Evolutionary conservation across 768 basidiomycete species (phyloP).

Genomic region (Suillus fuscotomentosus): DNA sequence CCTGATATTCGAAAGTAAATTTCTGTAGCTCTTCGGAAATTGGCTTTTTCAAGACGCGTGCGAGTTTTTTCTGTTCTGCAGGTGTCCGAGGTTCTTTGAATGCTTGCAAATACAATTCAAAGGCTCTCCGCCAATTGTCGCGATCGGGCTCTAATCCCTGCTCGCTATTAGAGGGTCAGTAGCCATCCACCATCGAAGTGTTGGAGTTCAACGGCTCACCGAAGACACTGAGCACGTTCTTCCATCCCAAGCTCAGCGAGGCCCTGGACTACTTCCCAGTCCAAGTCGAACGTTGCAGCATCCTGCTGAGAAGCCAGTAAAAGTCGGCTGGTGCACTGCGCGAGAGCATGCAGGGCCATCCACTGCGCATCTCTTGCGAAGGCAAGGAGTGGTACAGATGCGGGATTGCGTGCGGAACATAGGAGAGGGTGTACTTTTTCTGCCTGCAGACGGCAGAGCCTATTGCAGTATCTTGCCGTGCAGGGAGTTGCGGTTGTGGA

Average conservation of each 20-base stretch:
- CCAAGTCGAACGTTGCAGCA: slow-evolving; percentile 31
- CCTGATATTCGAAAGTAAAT: slow-evolving; percentile 73
- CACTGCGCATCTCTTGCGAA: slow-evolving; percentile 62
- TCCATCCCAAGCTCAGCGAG: slow-evolving; percentile 80
- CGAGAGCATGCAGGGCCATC: slow-evolving; percentile 71
- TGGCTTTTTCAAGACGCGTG: slow-evolving; percentile 49
- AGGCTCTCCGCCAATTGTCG: slow-evolving; percentile 65
- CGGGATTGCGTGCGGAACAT: slow-evolving; percentile 75
- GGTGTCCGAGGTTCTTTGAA: slow-evolving; percentile 58
- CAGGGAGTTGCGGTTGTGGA: slow-evolving; percentile 46
- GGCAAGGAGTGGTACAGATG: slow-evolving; percentile 54
- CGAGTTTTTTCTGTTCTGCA: slow-evolving; percentile 56
- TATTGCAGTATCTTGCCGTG: slow-evolving; percentile 73
- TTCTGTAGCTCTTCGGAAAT: slow-evolving; percentile 46
- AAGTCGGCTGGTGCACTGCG: slow-evolving; percentile 63
- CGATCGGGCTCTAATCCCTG: slow-evolving; percentile 55
- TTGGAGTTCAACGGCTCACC: slow-evolving; percentile 9
- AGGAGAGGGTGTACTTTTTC: slow-evolving; percentile 66
- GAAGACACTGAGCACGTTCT: slow-evolving; percentile 47
- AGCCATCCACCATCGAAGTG: background rate
- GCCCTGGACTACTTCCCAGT: slow-evolving; percentile 55
- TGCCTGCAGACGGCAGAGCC: slow-evolving; percentile 70
- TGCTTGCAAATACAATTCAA: slow-evolving; percentile 54
- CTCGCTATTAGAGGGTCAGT: slow-evolving; percentile 21
- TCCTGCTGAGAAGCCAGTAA: slow-evolving; percentile 54